These are phyloP conservation scores for Poa pratensis DNA, from an alignment of 176 grass and related monocot genomes.

Conservation along the genomic window DNA sequence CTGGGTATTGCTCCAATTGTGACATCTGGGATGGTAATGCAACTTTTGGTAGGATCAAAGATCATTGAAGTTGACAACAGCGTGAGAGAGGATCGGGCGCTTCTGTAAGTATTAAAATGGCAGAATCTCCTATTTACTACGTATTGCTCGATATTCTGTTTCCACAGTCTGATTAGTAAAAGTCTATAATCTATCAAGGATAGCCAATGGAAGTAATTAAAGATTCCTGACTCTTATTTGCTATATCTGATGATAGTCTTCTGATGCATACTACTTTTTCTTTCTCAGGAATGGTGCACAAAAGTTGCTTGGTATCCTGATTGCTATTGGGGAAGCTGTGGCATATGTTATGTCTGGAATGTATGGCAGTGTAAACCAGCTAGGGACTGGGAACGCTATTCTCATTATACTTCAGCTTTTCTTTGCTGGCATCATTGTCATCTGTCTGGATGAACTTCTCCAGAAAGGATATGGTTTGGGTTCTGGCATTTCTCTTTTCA, in stretches of 20 bases:
- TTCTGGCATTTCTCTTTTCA: constrained; percentile 95
- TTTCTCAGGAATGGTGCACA: constrained; percentile 83
- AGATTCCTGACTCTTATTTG: not conserved
- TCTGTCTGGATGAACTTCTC: constrained; percentile 94
- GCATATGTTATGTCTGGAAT: constrained; percentile 95
- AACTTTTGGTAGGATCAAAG: constrained; percentile 93
- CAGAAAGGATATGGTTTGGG: constrained; percentile 99
- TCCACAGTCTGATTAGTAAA: not conserved
- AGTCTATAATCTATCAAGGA: not conserved
- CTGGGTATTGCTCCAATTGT: constrained; percentile 97
- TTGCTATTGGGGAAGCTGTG: constrained; percentile 89
- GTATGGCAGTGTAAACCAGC: constrained; percentile 88
- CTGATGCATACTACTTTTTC: constrained; percentile 10
- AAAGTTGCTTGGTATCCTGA: constrained; percentile 91
- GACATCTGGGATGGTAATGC: constrained; percentile 94
- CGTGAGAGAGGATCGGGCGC: constrained; percentile 89
- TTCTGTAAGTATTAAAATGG: constrained; percentile 61
- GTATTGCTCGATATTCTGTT: not conserved
- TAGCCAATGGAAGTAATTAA: not conserved
- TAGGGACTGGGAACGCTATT: constrained; percentile 94
- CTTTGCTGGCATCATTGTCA: constrained; percentile 97
- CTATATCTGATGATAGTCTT: not conserved
- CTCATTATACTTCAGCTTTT: constrained; percentile 98
- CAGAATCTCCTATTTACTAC: not conserved
- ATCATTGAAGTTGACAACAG: constrained; percentile 99